Evolutionary conservation across 768 basidiomycete species (phyloP).

Genomic region (Pisolithus albus): DNA sequence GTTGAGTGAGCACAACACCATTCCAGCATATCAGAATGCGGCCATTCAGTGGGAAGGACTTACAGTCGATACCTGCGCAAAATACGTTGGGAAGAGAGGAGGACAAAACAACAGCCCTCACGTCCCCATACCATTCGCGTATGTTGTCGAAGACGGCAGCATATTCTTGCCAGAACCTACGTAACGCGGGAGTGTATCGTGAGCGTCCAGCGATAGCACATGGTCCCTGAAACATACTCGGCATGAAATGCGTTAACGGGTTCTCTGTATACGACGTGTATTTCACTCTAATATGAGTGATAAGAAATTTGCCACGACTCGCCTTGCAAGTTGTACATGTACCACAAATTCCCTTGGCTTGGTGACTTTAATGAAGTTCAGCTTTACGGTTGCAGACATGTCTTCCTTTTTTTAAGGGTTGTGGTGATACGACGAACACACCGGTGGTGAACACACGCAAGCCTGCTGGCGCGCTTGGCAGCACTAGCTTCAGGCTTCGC

Average conservation of each 20-base stretch:
- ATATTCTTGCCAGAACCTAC: constrained; percentile 71
- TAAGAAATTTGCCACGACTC: not conserved
- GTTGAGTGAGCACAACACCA: not conserved
- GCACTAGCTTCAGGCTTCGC: no score
- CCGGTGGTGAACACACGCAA: no score
- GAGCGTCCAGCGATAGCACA: not conserved
- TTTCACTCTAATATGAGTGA: no score
- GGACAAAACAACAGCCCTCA: constrained; percentile 68
- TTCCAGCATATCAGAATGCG: not conserved
- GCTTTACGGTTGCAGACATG: not conserved
- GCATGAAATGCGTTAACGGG: constrained; percentile 64
- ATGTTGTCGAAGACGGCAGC: constrained; percentile 55
- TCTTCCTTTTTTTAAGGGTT: not conserved
- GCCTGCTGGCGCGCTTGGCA: no score
- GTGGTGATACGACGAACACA: no score
- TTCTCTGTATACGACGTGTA: constrained; percentile 27
- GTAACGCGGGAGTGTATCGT: not conserved
- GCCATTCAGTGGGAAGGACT: constrained; percentile 10
- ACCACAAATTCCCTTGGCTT: constrained; percentile 32
- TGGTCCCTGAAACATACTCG: constrained; percentile 28
- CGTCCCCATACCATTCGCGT: constrained; percentile 35
- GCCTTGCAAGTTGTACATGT: constrained; percentile 35
- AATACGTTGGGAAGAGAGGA: constrained; percentile 68
- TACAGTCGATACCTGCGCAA: constrained; percentile 80
- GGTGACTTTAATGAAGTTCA: constrained; percentile 28